Base-by-base conservation (phyloP, 192 early-diverging fungal genomes). In the Linnemannia zychae region DNA sequence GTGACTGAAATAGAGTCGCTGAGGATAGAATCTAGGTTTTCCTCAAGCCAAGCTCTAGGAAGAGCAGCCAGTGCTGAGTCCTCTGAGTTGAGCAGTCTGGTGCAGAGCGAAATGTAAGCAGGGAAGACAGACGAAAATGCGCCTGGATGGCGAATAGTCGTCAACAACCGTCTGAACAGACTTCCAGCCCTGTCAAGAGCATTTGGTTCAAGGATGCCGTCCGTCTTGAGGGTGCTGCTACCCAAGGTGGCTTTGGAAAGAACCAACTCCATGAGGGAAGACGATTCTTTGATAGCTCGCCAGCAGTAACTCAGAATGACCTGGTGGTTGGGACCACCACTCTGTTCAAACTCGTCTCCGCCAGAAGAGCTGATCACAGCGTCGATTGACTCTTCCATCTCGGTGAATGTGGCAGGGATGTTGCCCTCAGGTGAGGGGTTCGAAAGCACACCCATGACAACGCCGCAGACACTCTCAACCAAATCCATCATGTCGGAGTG, bases 391-490 rank as follows among this genome's bases (percentile, higher is more conserved):
- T 92, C 91, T 67, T 94, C 94, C 87, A 93, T 92, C 67, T 96
- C 94, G 70, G 91, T 91, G 77, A 94, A 93, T 7, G 94, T 93
- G 12, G 93, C 92, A 7, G 97, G 98, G 7, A 97, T 81, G 72
- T 98, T 97, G 44, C 98, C 98, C 82, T 99, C 98, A 11, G 96
- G 96, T 17, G 96, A 96, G 15, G 94, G 90, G 77, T 93, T 93
- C 0, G 95, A 94, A 53, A 96, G 88, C 6, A 97, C 92, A 11
- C 89, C 90, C 83, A 95, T 89, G 9, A 95, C 94, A 0, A 92
- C 88, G 34, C 89, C 83, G 72, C 91, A 92, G 13, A 92, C 90
- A 6, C 77, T 84, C 46, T 93, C 87, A 12, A 93, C 91, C 37
- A 93, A 77, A 18, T 68, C 63, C 24, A 92, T 80, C 60, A 90